phyloP scores from a whole-genome alignment of 2,329 filamentous ascomycete species.

The Fusarium duplospermum region DNA sequence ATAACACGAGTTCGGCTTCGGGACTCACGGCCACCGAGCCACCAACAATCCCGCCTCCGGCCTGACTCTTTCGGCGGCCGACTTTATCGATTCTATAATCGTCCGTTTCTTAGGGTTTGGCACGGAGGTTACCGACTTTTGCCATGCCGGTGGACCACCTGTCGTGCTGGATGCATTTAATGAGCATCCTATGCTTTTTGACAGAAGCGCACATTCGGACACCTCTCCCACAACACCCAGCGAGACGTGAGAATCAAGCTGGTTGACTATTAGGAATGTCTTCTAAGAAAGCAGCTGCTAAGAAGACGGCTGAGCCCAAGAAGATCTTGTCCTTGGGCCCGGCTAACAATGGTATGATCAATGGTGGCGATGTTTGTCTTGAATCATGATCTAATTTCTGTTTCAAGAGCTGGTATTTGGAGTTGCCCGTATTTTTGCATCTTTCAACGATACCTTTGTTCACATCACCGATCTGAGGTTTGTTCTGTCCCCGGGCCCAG shows the following conservation, averaged over 20 bases:
- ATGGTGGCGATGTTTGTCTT: not conserved
- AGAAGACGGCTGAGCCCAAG: not conserved
- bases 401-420: slow-evolving; percentile 87
- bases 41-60: not conserved
- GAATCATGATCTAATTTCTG: not conserved
- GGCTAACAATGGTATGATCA: not conserved
- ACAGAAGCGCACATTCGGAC: not conserved
- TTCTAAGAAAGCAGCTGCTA: not conserved
- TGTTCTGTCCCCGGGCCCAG: slow-evolving; percentile 51
- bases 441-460: slow-evolving; percentile 94
- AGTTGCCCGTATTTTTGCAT: slow-evolving; percentile 96
- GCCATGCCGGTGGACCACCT: not conserved
- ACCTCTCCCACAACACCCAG: not conserved
- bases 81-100: not conserved
- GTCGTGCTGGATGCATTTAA: not conserved
- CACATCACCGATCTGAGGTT: slow-evolving; percentile 99
- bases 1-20: not conserved
- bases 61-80: not conserved
- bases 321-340: not conserved
- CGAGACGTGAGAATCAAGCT: fast-evolving
- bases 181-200: not conserved
- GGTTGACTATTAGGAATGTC: not conserved
- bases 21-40: not conserved
- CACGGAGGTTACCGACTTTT: not conserved
- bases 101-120: not conserved